Evolutionary conservation across 352 stramenopile genomes (phyloP), one percentile per base, ranked within the genome.

Genomic region (Pythium phragmitis): DNA sequence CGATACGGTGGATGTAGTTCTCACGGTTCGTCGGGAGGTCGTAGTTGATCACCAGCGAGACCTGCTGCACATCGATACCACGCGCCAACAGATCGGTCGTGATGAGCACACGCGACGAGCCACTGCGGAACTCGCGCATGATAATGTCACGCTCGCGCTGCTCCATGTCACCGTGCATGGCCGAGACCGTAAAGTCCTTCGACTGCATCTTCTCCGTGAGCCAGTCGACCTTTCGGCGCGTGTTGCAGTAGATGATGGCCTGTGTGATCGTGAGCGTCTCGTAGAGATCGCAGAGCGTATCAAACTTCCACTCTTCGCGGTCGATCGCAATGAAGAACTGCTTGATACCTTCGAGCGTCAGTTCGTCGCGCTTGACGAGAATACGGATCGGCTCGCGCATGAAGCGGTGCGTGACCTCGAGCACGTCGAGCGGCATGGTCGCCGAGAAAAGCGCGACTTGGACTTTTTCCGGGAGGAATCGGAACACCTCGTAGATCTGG

Each of bases 1-100:
- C 98, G 79, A 99, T 99, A 89, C 98, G 96, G 80, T 99, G 98
- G 67, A 99, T 99, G 88, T 99, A 99, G 82, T 99, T 99, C 84
- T 99, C 98, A 75, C 98, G 94, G 87, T 99, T 99, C 28, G 96
- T 98, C 48, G 98, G 98, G 64, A 99, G 82, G 76, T 99, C 97
- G 85, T 99, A 99, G 93, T 99, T 99, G 80, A 99, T 99, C 52
- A 98, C 94, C 54, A 98, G 84, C 71, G 90, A 97, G 66, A 97
- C 92, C 85, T 99, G 97, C 85, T 99, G 98, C 60, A 99, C 97
- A 83, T 99, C 98, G 75, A 99, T 99, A 95, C 98, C 97, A 96
- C 98, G 96, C 37, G 97, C 98, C 55, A 99, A 80, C 71, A 99
- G 72, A 91, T 99, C 97, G 34, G 98, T 99, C 41, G 98, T 99